Base-by-base conservation (phyloP, 2,329 filamentous ascomycete species). In the Mariannaea elegans region DNA sequence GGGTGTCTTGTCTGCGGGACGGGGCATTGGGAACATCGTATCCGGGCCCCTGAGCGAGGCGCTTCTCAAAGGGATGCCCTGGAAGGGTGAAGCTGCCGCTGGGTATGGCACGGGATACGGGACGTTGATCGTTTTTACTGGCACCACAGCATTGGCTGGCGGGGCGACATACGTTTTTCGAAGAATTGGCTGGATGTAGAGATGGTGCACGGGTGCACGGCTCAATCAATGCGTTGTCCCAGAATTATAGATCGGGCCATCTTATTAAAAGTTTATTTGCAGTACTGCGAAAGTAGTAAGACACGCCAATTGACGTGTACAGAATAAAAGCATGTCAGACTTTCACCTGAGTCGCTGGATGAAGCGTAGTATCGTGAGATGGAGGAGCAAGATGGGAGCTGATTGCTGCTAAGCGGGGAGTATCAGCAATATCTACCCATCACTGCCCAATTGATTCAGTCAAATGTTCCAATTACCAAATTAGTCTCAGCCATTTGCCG, bases 21-120 rank as follows among this genome's bases (percentile, higher is more conserved):
- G 88, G 41, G 88, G 87, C 0, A 75, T 90, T 2, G 87, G 87
- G 1, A 89, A 88, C 62, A 79, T 89, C 41, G 77, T 77, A 2
- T 83, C 78, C 6, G 86, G 86, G 0, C 85, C 86, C 5, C 49
- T 88, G 59, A 87, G 85, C 67, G 82, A 85, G 54, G 78, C 74
- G 1, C 70, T 88, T 50, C 68, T 88, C 23, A 75, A 73, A 34
- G 78, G 78, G 0, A 75, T 77, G 59, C 77, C 81, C 19, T 85
- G 79, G 71, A 69, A 75, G 38, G 75, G 70, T 16, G 62, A 74
- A 36, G 73, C 69, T 2, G 50, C 66, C 5, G 73, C 70, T 4
- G 75, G 71, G 0, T 76, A 72, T 24, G 75, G 73, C 0, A 74
- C 69, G 1, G 73, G 75, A 10, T 76, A 75, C 31, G 75, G 75